Base-by-base conservation (phyloP, 2,329 filamentous ascomycete genomes). In the Ciborinia camelliae region DNA sequence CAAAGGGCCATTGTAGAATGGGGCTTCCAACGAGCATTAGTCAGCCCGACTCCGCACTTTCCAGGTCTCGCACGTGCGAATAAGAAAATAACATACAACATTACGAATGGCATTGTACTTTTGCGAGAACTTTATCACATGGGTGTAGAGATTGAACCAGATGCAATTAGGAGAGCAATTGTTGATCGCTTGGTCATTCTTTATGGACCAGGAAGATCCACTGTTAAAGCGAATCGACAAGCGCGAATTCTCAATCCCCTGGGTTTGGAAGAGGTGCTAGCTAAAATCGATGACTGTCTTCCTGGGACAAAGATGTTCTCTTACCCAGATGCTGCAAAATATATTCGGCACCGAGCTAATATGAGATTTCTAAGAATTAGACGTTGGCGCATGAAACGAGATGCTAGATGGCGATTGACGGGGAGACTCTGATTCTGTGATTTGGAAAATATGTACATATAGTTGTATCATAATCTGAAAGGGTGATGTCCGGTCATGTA, bases 1-100 rank as follows among this genome's bases (percentile, higher is more conserved):
- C 81, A 83, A 71, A 75, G 75, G 55, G 79, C 79, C 14, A 77
- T 84, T 47, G 75, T 84, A 15, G 73, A 77, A 53, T 84, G 81
- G 81, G 80, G 81, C 2, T 83, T 84, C 70, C 76, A 73, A 32
- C 67, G 68, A 50, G 65, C 64, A 15, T 62, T 72, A 50, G 51
- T 43, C 43, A 57, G 39, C 7, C 39, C 61, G 5, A 4, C 51
- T 9, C 37, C 37, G n/a, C 47, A 47, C 8, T 23, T 15, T 41
- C n/a, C 5, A 48, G 62, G 62, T 6, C 20, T 41, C 20, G 23
- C 32, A 18, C 45, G 52, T 48, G 14, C n/a, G 28, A 55, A 7
- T 5, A 30, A 35, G 14, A 37, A 51, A 26, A 35, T 15, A 1
- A 35, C 55, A 15, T 62, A 53, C 20, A 41, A 53, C 14, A 26